These are phyloP conservation scores for Beauveria sp. DNA, from an alignment of 2,329 filamentous ascomycete species.

Conservation along the genomic window DNA sequence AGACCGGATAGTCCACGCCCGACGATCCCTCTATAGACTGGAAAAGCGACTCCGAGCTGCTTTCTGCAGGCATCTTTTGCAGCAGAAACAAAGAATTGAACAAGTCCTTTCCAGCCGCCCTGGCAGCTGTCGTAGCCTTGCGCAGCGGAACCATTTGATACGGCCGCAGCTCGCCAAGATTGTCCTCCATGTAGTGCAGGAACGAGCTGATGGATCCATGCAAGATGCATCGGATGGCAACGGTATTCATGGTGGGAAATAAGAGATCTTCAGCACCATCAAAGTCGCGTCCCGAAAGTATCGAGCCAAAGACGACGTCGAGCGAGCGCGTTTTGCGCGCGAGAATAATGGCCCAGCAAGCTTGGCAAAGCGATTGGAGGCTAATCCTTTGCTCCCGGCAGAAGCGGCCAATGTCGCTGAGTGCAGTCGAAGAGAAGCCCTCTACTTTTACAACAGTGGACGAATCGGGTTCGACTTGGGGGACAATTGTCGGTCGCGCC, in stretches of 20 bases:
- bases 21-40: conserved; percentile 56
- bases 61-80: conserved; percentile 29
- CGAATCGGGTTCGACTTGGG: neutral
- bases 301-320: conserved; percentile 74
- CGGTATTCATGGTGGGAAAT: conserved; percentile 91
- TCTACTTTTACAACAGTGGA: neutral
- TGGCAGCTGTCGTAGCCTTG: conserved; percentile 46
- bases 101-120: conserved; percentile 28
- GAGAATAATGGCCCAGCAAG: conserved; percentile 66
- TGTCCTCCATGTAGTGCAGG: conserved; percentile 66
- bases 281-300: conserved; percentile 77
- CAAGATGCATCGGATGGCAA: conserved; percentile 64
- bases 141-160: conserved; percentile 73
- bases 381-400: conserved; percentile 63
- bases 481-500: conserved; percentile 29
- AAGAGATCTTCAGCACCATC: conserved; percentile 59
- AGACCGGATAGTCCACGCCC: conserved; percentile 73
- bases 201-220: conserved; percentile 60
- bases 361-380: conserved; percentile 67
- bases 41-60: conserved; percentile 36
- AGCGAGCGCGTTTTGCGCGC: conserved; percentile 55
- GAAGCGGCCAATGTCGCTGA: conserved; percentile 35
- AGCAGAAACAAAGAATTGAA: conserved; percentile 53
- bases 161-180: conserved; percentile 55
- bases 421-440: conserved; percentile 14